Evolutionary conservation across 345 rosid species (phyloP), one percentile per base, ranked within the genome.

Genomic region (Erodium maritimum): DNA sequence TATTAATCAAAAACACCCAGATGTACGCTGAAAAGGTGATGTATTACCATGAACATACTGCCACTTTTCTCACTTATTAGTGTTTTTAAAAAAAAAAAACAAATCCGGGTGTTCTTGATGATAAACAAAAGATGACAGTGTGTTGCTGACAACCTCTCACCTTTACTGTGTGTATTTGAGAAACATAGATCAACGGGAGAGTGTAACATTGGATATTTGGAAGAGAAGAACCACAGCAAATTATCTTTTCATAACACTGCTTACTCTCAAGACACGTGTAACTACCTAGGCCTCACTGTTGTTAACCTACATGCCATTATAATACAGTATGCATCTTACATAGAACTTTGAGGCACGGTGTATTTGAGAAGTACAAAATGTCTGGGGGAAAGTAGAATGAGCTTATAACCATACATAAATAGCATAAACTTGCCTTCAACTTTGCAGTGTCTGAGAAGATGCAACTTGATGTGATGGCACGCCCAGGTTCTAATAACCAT

Each of bases 401-500:
- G 48, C 17, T 42, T 10, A 42, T 42, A 42, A 10, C 12, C 12
- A 42, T 10, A 42, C 2, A 42, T 7, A 42, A 10, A 14, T 42
- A 10, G 12, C 17, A 42, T 42, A 42, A 42, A 68, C 63, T 71
- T 80, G 69, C 96, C 90, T 88, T 80, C 56, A 68, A 70, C 70
- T 79, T 81, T 33, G 69, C 68, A 22, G 78, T 76, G 19, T 45
- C 45, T 48, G 93, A 85, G 75, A 93, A 83, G 71, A 67, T 66
- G 73, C 85, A 89, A 58, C 65, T 78, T 53, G 94, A 82, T 45
- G 89, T 77, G 55, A 82, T 45, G 45, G 94, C 82, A 46, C 13
- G 54, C 55, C 80, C 87, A 17, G 63, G 73, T 64, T 80, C 74
- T 42, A 72, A 80, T 59, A 78, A 56, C 99, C 99, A 93, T 57